Percentiles rank a stretch among this genome's conserved stretches.
phyloP scores from a whole-genome alignment of 768 basidiomycete genomes.

The Pisolithus orientalis region DNA sequence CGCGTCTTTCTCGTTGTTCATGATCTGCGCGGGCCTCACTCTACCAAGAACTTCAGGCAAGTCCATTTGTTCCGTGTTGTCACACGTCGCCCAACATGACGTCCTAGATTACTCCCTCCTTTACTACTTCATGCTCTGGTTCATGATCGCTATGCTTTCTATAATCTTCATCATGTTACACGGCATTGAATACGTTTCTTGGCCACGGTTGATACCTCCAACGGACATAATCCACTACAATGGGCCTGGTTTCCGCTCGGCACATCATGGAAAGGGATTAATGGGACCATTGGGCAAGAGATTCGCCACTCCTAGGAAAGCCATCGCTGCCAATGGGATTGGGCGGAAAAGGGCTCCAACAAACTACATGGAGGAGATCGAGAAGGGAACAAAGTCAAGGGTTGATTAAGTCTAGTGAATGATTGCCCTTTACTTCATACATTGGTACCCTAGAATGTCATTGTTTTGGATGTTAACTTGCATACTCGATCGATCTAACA shows the following conservation, averaged over 20 bases:
- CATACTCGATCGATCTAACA: neutral
- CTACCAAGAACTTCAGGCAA: slow-evolving; percentile 82
- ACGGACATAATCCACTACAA: slow-evolving; percentile 77
- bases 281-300: slow-evolving; percentile 29
- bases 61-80: slow-evolving; percentile 22
- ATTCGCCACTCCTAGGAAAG: slow-evolving; percentile 29
- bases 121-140: slow-evolving; percentile 83
- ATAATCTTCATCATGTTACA: slow-evolving; percentile 71
- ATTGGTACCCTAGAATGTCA: neutral
- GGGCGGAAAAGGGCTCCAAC: slow-evolving; percentile 32
- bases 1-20: slow-evolving; percentile 74
- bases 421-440: neutral
- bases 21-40: slow-evolving; percentile 82
- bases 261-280: slow-evolving; percentile 70
- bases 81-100: slow-evolving; percentile 1
- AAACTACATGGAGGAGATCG: slow-evolving; percentile 59
- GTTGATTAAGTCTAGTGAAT: slow-evolving; percentile 43
- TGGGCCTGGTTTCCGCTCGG: slow-evolving; percentile 83
- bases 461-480: neutral
- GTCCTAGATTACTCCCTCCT: slow-evolving; percentile 71
- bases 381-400: slow-evolving; percentile 78
- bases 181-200: slow-evolving; percentile 92
- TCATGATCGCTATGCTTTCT: slow-evolving; percentile 54
- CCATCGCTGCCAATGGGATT: slow-evolving; percentile 33
- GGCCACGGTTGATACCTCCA: slow-evolving; percentile 83